Base-by-base conservation (phyloP, 129 eudicot species). In the Escallonia herrerae region DNA sequence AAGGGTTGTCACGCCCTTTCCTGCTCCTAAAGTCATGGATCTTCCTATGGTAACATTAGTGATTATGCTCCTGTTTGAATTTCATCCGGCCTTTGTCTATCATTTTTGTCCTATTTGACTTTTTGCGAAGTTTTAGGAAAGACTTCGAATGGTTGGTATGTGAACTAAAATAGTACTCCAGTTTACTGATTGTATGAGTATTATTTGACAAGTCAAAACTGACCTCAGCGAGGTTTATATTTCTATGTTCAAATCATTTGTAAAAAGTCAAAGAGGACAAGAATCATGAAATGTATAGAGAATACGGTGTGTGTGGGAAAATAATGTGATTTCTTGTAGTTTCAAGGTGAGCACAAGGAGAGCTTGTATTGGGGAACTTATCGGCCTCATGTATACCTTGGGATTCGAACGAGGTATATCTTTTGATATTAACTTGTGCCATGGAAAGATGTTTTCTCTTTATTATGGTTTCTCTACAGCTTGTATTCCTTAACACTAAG, bases 321-420 rank as follows among this genome's bases (percentile, higher is more conserved):
- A 22, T 22, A 22, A 22, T 22, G 33, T 22, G 33, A 22, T 22
- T 22, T 38, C 15, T 40, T 80, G 73, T 78, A 94, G 99, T 94
- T 94, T 86, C 95, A 89, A 82, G 99, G 99, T 53, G 99, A 89
- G 73, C 99, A 94, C 52, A 94, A 82, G 81, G 99, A 89, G 87
- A 84, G 90, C 83, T 70, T 94, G 65, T 94, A 94, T 64, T 94
- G 99, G 99, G 99, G 99, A 61, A 94, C 99, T 7, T 94, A 94
- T 74, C 76, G 99, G 73, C 99, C 99, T 61, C 85, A 83, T 9
- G 84, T 89, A 45, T 94, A 94, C 63, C 85, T 94, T 56, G 99
- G 99, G 2, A 64, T 94, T 69, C 93, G 99, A 5, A 87, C 99
- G 0, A 77, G 99, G 99, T 84, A 83, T 39, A 2, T 60, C 15